Evolutionary conservation across 2,329 filamentous ascomycete genomes (phyloP).

Genomic region (Aureobasidium namibiae): DNA sequence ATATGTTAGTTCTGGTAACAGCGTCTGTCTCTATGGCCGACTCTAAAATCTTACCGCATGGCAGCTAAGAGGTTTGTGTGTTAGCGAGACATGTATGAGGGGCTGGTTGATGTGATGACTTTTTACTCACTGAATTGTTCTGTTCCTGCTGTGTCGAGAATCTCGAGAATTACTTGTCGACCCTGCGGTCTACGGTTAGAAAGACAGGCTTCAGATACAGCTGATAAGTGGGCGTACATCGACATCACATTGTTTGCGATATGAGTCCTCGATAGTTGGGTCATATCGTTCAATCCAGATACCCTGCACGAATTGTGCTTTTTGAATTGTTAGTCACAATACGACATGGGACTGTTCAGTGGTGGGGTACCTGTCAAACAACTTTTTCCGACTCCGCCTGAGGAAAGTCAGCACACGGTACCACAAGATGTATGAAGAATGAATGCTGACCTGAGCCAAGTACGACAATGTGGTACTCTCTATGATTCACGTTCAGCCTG

Average conservation of each 20-base stretch:
- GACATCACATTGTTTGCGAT: slow-evolving; percentile 58
- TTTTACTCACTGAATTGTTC: slow-evolving; percentile 75
- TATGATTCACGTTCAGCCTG: slow-evolving; percentile 5
- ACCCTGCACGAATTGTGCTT: slow-evolving; percentile 88
- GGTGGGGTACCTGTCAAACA: slow-evolving; percentile 68
- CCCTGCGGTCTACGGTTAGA: slow-evolving; percentile 44
- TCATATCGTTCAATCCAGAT: slow-evolving; percentile 78
- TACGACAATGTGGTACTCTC: slow-evolving; percentile 76
- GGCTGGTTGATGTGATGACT: background rate
- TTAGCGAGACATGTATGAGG: slow-evolving; percentile 16
- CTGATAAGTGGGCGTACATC: slow-evolving; percentile 58
- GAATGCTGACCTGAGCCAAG: slow-evolving; percentile 61
- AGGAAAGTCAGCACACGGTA: slow-evolving; percentile 13
- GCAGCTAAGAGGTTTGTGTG: slow-evolving; percentile 33
- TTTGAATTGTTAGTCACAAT: slow-evolving; percentile 6
- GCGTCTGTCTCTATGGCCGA: too few relatives aligned
- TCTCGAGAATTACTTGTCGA: slow-evolving; percentile 81
- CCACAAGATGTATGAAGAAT: background rate
- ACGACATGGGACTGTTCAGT: background rate
- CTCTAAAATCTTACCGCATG: slow-evolving; percentile 45
- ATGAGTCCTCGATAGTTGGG: slow-evolving; percentile 55
- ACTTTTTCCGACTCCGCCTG: slow-evolving; percentile 85
- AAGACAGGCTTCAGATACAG: too few relatives aligned
- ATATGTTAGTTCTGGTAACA: too few relatives aligned
- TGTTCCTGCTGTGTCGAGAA: slow-evolving; percentile 84